phyloP scores from a whole-genome alignment of 306 rosid genomes.

The Quercus dentata region DNA sequence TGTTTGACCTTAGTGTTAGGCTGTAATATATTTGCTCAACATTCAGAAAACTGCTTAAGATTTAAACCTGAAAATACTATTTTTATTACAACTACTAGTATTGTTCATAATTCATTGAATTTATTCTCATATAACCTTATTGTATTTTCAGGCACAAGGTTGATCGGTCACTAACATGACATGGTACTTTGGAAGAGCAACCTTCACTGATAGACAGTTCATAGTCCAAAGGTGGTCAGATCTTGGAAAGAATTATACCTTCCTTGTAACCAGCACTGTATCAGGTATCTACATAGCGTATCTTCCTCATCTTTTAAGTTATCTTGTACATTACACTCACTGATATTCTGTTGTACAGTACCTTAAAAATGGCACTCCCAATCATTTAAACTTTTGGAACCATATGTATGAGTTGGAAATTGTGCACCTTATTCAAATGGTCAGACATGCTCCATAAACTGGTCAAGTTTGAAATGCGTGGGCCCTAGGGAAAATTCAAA shows the following conservation, averaged over 20 bases:
- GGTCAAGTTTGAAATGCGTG: background rate
- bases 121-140: background rate
- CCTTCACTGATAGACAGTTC: background rate
- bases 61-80: background rate
- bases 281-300: constrained; percentile 23
- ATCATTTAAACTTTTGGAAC: background rate
- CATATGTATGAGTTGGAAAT: background rate
- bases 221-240: constrained; percentile 8
- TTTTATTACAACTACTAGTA: background rate
- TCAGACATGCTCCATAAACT: background rate
- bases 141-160: constrained; percentile 34
- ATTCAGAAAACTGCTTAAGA: background rate
- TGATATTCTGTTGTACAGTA: background rate
- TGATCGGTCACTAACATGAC: constrained; percentile 40
- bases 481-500: background rate
- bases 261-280: background rate
- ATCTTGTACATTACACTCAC: background rate
- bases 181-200: constrained; percentile 5
- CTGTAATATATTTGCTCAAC: background rate
- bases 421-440: background rate
- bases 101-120: background rate
- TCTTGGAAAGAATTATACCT: constrained; percentile 4
- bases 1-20: too few species aligned
- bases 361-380: background rate
- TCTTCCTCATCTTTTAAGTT: background rate